Evolutionary conservation across 345 rosid species (phyloP), one percentile per base, ranked within the genome.

Genomic region (Murraya koenigii): DNA sequence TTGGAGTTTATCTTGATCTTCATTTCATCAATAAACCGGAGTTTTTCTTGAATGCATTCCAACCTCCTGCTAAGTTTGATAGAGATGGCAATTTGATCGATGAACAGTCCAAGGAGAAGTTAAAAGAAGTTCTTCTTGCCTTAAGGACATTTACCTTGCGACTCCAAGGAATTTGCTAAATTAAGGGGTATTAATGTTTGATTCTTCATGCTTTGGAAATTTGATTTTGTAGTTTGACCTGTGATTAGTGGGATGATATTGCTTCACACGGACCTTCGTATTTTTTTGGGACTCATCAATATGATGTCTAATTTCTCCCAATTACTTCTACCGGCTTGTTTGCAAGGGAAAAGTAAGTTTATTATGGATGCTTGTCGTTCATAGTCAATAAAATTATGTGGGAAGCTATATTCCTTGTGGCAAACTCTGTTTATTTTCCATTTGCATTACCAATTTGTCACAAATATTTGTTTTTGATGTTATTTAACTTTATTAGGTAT

Each of bases 11-110:
- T 78, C 87, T 93, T 1, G 91, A 92, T 74, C 94, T 93, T 78
- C 99, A 95, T 82, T 93, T 93, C 89, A 87, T 95, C 83, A 95
- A 95, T 85, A 91, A 89, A 54, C 99, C 97, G 0, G 95, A 90
- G 87, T 91, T 91, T n/a, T 88, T 82, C 81, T 39, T 95, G 80
- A 86, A 87, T 30, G 97, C 97, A 4, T 90, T 85, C 77, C 86
- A 89, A 52, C 90, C 93, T 56, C 99, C 97, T 30, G 85, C 91
- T 15, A 95, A 92, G 77, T 95, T 95, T 47, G 97, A 95, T 19
- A 71, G 78, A 1, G 83, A 91, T 44, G 95, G 99, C 49, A 87
- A 92, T 84, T 66, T 95, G 80, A 78, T 89, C 25, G 97, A 93
- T 77, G 84, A 79, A 8, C 81, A 38, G 30, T 52, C 86, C n/a